phyloP scores from a whole-genome alignment of 2,329 filamentous ascomycete genomes.

The Alternaria solani region DNA sequence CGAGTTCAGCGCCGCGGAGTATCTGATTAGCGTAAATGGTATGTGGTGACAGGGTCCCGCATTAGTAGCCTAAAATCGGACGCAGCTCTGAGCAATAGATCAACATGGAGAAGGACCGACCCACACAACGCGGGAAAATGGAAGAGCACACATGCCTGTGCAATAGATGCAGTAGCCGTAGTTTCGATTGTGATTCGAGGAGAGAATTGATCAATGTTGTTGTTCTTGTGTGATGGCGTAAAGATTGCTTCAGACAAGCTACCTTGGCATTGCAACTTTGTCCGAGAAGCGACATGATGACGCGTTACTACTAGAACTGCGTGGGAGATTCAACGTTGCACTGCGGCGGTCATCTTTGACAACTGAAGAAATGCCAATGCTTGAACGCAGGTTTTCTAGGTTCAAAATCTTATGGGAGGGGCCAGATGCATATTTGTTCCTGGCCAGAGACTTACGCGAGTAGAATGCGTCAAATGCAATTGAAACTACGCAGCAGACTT shows the following conservation, averaged over 20 bases:
- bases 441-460: neutral
- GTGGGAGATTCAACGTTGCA: neutral
- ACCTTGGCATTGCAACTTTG: neutral
- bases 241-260: neutral
- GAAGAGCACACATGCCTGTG: neutral
- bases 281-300: neutral
- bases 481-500: neutral
- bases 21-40: conserved; percentile 12
- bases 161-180: neutral
- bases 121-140: neutral
- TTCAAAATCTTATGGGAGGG: neutral
- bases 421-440: neutral
- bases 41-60: conserved; percentile 2
- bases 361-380: neutral
- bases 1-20: conserved; percentile 11
- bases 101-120: neutral
- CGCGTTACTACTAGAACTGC: neutral
- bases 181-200: neutral
- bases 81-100: conserved; percentile 7
- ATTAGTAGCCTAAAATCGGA: conserved; percentile 6
- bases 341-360: neutral
- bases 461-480: neutral
- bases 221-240: neutral
- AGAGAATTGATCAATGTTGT: neutral
- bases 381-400: neutral